Conservation (phyloP, 2,329 filamentous ascomycete species). For the Alternaria conjuncta region DNA sequence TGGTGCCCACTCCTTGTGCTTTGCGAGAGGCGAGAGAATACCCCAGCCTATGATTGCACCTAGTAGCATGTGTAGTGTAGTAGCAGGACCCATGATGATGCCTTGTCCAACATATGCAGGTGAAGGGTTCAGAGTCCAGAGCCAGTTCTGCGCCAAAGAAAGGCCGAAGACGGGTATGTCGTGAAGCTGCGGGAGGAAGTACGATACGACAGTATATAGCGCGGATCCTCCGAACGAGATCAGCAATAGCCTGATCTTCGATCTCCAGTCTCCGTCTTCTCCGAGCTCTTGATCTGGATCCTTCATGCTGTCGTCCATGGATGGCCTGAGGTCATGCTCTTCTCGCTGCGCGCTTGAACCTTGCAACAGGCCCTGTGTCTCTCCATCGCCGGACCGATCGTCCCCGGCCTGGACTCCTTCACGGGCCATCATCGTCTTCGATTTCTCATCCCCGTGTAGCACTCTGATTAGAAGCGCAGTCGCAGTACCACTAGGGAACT, state of each 20-base stretch:
- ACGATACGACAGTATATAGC: conserved; percentile 76
- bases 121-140: conserved; percentile 96
- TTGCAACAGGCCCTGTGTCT: conserved; percentile 46
- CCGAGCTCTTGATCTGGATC: conserved; percentile 33
- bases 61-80: conserved; percentile 92
- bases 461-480: conserved; percentile 93
- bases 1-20: conserved; percentile 85
- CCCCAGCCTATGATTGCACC: conserved; percentile 92
- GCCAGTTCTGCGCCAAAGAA: conserved; percentile 76
- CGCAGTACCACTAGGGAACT: conserved; percentile 94
- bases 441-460: conserved; percentile 69
- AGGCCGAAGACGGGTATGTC: conserved; percentile 86
- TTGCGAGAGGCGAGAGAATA: conserved; percentile 86
- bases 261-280: conserved; percentile 62
- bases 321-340: conserved; percentile 27
- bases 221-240: conserved; percentile 67
- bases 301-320: conserved; percentile 21
- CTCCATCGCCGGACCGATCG: conserved; percentile 21
- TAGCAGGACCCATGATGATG: conserved; percentile 97
- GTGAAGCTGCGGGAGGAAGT: conserved; percentile 85
- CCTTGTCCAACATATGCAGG: conserved; percentile 98
- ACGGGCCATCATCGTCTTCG: conserved; percentile 13
- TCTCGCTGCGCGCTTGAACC: conserved; percentile 24
- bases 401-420: conserved; percentile 3
- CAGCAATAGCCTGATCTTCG: conserved; percentile 65